Conservation (phyloP, 1,284 basidiomycete genomes). For the Chalciporus sp. region DNA sequence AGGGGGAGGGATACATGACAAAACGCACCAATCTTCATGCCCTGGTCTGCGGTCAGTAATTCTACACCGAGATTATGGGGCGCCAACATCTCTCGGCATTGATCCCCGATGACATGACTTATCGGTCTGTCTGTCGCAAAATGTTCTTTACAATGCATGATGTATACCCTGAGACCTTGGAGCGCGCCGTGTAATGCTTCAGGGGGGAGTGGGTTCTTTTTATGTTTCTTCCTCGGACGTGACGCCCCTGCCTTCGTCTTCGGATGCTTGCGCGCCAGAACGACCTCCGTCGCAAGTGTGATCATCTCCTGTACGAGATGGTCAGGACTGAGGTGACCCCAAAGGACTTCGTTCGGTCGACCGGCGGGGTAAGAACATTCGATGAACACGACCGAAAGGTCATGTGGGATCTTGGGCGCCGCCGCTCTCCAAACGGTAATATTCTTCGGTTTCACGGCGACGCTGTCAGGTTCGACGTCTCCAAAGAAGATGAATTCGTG, state of each 20-base stretch:
- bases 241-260: conserved; percentile 20
- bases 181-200: conserved; percentile 54
- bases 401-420: conserved; percentile 65
- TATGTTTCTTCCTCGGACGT: conserved; percentile 52
- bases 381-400: conserved; percentile 72
- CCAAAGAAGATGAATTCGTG: conserved; percentile 83
- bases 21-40: conserved; percentile 70
- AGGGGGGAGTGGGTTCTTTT: conserved; percentile 37
- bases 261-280: conserved; percentile 40
- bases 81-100: conserved; percentile 60
- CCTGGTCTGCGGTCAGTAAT: conserved; percentile 67
- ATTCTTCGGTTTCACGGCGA: conserved; percentile 59
- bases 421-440: conserved; percentile 70
- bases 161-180: conserved; percentile 61
- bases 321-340: conserved; percentile 76
- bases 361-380: conserved; percentile 82
- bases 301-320: conserved; percentile 70
- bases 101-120: conserved; percentile 59
- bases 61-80: conserved; percentile 60
- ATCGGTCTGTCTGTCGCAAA: conserved; percentile 49
- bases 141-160: conserved; percentile 83
- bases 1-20: background rate
- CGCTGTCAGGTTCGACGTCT: conserved; percentile 77
- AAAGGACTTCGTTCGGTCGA: conserved; percentile 60
- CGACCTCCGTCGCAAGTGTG: conserved; percentile 65